phyloP scores from a whole-genome alignment of 106 monocot species.

The Acorus gramineus region DNA sequence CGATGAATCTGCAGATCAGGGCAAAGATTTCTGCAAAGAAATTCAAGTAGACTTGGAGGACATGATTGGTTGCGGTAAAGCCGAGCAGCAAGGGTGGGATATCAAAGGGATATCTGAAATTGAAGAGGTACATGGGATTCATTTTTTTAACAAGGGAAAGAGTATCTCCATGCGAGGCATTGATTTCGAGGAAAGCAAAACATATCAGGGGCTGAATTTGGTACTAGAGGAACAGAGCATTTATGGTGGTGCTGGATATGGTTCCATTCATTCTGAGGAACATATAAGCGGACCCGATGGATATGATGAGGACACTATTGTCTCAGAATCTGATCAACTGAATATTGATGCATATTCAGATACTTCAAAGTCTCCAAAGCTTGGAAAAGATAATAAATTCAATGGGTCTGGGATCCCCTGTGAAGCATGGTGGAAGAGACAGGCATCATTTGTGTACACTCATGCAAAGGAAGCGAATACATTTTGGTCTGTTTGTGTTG shows the following conservation, averaged over 20 bases:
- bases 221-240: background rate
- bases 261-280: background rate
- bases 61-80: background rate
- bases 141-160: slow-evolving; percentile 1
- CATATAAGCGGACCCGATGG: background rate
- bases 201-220: background rate
- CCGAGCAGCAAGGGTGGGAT: background rate
- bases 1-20: background rate
- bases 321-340: background rate
- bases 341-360: background rate
- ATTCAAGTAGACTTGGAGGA: background rate
- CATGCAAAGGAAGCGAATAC: slow-evolving; percentile 8
- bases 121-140: background rate
- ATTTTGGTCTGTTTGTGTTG: slow-evolving; percentile 6
- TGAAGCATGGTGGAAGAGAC: slow-evolving; percentile 13
- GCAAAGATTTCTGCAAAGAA: background rate
- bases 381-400: background rate
- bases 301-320: background rate
- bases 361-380: background rate
- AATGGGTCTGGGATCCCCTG: slow-evolving; percentile 1
- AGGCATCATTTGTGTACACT: background rate
- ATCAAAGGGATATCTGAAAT: background rate
- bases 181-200: background rate
- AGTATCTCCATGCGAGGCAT: background rate
- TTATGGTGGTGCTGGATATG: background rate